These are phyloP conservation scores for Sporothrix variecibatus DNA, from an alignment of 2,329 filamentous ascomycete species.

Conservation along the genomic window DNA sequence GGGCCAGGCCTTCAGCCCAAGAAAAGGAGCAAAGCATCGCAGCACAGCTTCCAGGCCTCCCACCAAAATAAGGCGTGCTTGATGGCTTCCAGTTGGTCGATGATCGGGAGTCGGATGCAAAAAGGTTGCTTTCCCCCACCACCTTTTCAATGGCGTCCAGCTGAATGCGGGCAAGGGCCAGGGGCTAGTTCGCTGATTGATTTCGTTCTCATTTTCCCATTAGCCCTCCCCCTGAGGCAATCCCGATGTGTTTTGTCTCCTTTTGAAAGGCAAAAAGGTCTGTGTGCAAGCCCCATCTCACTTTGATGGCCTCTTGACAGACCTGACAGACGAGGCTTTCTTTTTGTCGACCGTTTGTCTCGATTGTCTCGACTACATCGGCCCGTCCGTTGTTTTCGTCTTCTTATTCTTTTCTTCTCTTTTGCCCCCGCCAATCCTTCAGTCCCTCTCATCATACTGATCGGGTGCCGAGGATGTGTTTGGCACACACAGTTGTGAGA, in stretches of 20 bases:
- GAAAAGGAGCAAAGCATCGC: neutral
- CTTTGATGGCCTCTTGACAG: neutral
- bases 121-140: constrained; percentile 5
- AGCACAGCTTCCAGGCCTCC: neutral
- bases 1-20: neutral
- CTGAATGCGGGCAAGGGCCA: constrained; percentile 23
- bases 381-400: neutral
- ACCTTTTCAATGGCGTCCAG: neutral
- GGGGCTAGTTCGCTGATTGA: constrained; percentile 20
- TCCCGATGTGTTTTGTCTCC: neutral
- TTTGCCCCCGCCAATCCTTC: neutral
- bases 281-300: constrained; percentile 8
- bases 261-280: neutral
- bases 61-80: neutral
- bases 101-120: constrained; percentile 1
- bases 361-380: neutral
- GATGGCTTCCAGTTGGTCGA: neutral
- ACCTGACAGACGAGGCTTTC: neutral
- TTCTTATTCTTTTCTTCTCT: neutral
- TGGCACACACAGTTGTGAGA: constrained; percentile 18
- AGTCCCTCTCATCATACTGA: neutral
- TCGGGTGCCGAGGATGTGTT: neutral
- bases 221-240: constrained; percentile 14
- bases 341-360: neutral
- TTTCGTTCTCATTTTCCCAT: constrained; percentile 12